phyloP scores from a whole-genome alignment of 1,284 basidiomycete genomes.

The Irpex lacteus region DNA sequence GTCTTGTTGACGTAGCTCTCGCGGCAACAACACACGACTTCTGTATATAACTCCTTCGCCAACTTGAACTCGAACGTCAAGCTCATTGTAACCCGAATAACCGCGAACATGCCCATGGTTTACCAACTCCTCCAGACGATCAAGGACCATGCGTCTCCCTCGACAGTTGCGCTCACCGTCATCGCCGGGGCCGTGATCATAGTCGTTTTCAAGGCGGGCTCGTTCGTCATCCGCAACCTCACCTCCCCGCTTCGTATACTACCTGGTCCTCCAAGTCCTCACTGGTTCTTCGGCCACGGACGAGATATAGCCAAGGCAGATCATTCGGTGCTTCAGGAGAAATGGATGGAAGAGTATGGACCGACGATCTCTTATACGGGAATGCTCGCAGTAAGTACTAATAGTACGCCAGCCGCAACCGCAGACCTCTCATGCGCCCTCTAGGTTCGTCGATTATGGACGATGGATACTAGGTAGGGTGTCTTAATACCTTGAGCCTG shows the following conservation, averaged over 20 bases:
- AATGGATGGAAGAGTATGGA: constrained; percentile 59
- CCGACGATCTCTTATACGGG: constrained; percentile 24
- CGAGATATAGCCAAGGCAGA: constrained; percentile 38
- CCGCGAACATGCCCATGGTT: too few species aligned
- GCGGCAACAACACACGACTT: too few species aligned
- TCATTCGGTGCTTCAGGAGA: constrained; percentile 42
- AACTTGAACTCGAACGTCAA: too few species aligned
- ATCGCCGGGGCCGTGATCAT: neutral
- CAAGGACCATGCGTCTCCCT: neutral
- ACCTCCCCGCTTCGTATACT: constrained; percentile 44
- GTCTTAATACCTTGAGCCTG: neutral
- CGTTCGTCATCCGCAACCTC: neutral
- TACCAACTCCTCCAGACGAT: neutral
- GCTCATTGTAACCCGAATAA: too few species aligned
- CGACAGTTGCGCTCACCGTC: neutral
- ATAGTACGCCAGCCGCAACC: neutral
- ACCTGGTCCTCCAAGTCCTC: constrained; percentile 48
- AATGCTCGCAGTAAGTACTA: constrained; percentile 2
- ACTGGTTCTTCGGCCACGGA: constrained; percentile 53
- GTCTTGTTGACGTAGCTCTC: too few species aligned
- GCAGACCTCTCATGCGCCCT: neutral
- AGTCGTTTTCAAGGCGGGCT: neutral
- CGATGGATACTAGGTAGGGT: constrained; percentile 4
- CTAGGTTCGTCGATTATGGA: constrained; percentile 5
- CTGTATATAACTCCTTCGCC: too few species aligned